Evolutionary conservation across 768 basidiomycete species (phyloP), one percentile per base, ranked within the genome.

Genomic region (Termitomyces sp.): DNA sequence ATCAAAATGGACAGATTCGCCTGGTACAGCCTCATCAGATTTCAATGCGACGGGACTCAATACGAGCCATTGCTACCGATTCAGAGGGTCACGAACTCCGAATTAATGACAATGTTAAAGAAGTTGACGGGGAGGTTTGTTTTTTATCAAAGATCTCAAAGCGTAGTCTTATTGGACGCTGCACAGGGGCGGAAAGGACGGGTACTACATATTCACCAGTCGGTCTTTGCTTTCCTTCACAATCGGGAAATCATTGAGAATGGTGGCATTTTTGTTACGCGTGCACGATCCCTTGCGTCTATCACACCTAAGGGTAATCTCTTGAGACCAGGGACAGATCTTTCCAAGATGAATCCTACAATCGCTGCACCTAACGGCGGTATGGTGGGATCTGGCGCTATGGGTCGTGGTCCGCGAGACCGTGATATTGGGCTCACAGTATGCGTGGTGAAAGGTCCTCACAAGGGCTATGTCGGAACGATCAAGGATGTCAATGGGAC

Each of bases 401-500:
- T 90, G 79, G 83, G 82, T 3, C 84, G 90, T 40, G 91, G 91
- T 0, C 88, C 90, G 31, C 76, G 90, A 60, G 93, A 94, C 68
- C 77, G 89, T 16, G 81, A 91, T 63, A 88, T 94, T 59, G 94
- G 94, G 15, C 77, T 81, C 0, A 77, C 79, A 15, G 91, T 98
- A 35, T 80, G 80, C 11, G 83, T 98, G 5, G 76, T 91, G 56
- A 90, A 92, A 67, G 97, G 97, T 5, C 80, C 90, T 5, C 84
- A 88, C 65, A 99, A 99, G 70, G 91, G 94, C 13, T 89, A 95
- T 62, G 78, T 87, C 42, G 97, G 97, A 7, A 84, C 86, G 5
- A 90, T 98, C 76, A 98, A 95, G 71, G 97, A 98, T 66, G 91
- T 94, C 27, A 96, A 94, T 55, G 96, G 94, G 5, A 77, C 79